A percentile compares a stretch with the other conserved stretches of the same genome.
Evolutionary conservation across 2,329 filamentous ascomycete genomes (phyloP).

Genomic region (Metarhizium guizhouense): DNA sequence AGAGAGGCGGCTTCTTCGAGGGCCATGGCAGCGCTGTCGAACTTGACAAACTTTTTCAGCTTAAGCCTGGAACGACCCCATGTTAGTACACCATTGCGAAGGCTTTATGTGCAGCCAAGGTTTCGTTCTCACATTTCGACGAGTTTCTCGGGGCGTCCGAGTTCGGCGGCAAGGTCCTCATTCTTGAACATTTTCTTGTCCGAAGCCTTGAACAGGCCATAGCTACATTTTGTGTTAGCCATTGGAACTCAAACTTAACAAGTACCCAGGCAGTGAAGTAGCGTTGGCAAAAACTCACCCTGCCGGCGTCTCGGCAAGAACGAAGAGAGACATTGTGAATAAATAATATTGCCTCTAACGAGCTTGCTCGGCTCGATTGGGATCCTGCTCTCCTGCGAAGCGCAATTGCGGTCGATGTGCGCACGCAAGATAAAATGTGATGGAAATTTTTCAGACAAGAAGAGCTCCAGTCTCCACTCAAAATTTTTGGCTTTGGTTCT

Average conservation of each 20-base stretch:
- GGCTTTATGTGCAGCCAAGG: not conserved
- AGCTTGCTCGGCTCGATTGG: slow-evolving; percentile 22
- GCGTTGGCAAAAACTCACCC: slow-evolving; percentile 38
- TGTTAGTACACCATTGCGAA: not conserved
- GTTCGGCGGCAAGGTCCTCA: slow-evolving; percentile 66
- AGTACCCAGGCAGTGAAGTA: not conserved
- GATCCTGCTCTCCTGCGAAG: slow-evolving; percentile 25
- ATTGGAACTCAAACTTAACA: not conserved
- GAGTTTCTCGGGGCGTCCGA: slow-evolving; percentile 73
- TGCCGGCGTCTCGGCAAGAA: slow-evolving; percentile 88
- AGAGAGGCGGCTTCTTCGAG: slow-evolving; percentile 84
- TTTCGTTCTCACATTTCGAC: slow-evolving; percentile 62
- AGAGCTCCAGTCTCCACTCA: slow-evolving; percentile 26
- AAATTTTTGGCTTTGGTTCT: slow-evolving; percentile 27
- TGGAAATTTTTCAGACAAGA: slow-evolving; percentile 34
- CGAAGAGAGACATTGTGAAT: slow-evolving; percentile 73
- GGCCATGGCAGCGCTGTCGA: slow-evolving; percentile 84
- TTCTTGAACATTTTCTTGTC: slow-evolving; percentile 97
- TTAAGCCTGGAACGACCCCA: slow-evolving; percentile 56
- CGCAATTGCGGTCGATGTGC: slow-evolving; percentile 28
- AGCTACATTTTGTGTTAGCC: slow-evolving; percentile 47
- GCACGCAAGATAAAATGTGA: slow-evolving; percentile 23
- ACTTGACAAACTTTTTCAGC: slow-evolving; percentile 95
- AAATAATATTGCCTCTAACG: slow-evolving; percentile 19
- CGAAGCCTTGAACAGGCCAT: slow-evolving; percentile 95